Percentiles rank a stretch among this genome's conserved stretches.
phyloP scores from a whole-genome alignment of 257 asterid genomes.

The Solanum arcanum region DNA sequence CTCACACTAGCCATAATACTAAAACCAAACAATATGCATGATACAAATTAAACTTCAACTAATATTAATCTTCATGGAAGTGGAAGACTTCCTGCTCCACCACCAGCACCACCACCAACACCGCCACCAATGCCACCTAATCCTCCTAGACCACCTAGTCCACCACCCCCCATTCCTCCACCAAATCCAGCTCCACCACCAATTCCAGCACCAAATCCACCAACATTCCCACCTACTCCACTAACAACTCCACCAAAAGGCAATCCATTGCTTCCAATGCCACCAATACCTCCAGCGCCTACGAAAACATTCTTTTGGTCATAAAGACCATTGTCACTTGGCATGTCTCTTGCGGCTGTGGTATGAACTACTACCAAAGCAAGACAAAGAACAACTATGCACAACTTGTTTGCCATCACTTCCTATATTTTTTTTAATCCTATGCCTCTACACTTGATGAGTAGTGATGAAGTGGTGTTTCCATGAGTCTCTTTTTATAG shows the following conservation, averaged over 20 bases:
- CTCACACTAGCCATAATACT: background rate
- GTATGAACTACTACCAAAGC: constrained; percentile 11
- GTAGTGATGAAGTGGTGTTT: background rate
- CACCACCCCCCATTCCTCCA: background rate
- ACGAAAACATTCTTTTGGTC: constrained; percentile 32
- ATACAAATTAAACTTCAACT: background rate
- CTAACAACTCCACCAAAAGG: constrained; percentile 2
- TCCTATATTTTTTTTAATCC: background rate
- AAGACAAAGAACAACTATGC: background rate
- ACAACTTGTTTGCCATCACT: constrained; percentile 15
- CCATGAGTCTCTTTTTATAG: constrained; percentile 6
- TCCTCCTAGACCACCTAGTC: background rate
- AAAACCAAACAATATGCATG: background rate
- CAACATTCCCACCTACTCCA: constrained; percentile 1
- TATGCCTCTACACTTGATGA: background rate
- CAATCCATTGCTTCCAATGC: background rate
- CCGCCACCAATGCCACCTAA: constrained; percentile 1
- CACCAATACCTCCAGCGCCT: constrained; percentile 1
- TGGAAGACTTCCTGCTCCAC: constrained; percentile 14
- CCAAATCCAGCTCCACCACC: constrained; percentile 7
- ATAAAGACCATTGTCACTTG: constrained; percentile 12
- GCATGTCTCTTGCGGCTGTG: constrained; percentile 21
- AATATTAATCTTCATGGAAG: constrained; percentile 9
- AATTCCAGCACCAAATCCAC: constrained; percentile 1
- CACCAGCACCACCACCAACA: constrained; percentile 9